These are phyloP conservation scores for Fusarium fujikuroi DNA, from an alignment of 2,329 filamentous ascomycete genomes.

Conservation along the genomic window DNA sequence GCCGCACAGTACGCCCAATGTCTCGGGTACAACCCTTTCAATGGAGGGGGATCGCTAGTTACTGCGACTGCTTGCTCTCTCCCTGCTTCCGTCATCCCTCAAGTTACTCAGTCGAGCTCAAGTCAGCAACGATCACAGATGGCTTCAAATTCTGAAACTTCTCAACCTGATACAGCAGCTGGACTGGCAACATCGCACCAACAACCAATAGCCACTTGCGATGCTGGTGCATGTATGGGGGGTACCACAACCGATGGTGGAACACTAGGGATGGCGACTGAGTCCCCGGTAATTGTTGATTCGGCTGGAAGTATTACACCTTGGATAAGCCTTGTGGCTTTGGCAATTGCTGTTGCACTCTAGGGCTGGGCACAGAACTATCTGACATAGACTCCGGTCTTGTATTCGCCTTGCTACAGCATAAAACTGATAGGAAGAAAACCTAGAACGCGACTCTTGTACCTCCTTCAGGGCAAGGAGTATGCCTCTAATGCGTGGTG, in stretches of 20 bases:
- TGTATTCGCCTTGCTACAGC: not conserved
- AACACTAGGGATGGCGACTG: not conserved
- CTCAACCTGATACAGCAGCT: not conserved
- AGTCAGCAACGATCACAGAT: not conserved
- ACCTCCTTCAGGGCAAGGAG: rapidly evolving
- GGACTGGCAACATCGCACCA: not conserved
- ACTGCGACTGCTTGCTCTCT: conserved; percentile 11
- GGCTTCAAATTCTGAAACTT: not conserved
- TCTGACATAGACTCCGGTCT: not conserved
- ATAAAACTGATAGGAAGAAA: not conserved
- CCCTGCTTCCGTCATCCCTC: not conserved
- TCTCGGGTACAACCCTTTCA: conserved; percentile 14
- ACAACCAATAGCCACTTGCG: not conserved
- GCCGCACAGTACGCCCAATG: conserved; percentile 4
- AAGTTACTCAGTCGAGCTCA: not conserved
- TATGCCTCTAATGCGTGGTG: not conserved
- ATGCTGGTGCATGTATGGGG: not conserved
- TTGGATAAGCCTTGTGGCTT: not conserved
- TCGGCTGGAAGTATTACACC: not conserved
- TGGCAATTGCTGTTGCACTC: not conserved
- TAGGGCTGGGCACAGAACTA: not conserved
- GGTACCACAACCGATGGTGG: not conserved
- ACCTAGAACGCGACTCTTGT: not conserved
- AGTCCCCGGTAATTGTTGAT: not conserved
- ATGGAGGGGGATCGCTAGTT: not conserved